phyloP scores from a whole-genome alignment of 495 filamentous ascomycete species.

The Penicillium dipodomyicola region DNA sequence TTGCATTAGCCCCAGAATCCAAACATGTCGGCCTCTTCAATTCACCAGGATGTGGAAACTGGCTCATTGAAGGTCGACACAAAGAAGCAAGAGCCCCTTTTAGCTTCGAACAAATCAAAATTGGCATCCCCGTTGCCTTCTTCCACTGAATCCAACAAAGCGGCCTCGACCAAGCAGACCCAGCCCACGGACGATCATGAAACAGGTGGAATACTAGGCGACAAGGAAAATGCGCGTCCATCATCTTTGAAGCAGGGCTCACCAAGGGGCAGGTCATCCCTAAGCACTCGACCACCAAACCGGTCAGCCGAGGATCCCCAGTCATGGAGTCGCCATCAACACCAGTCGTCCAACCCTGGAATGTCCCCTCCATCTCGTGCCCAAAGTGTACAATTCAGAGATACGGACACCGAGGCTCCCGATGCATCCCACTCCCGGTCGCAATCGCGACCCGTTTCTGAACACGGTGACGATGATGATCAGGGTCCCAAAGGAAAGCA shows the following conservation, averaged over 20 bases:
- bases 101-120: slow-evolving; percentile 25
- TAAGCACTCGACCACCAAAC: slow-evolving; percentile 31
- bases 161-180: slow-evolving; percentile 19
- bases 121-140: slow-evolving; percentile 37
- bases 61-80: slow-evolving; percentile 18
- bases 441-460: slow-evolving; percentile 40
- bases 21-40: slow-evolving; percentile 19
- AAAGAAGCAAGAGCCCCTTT: slow-evolving; percentile 26
- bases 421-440: slow-evolving; percentile 48
- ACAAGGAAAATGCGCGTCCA: slow-evolving; percentile 25
- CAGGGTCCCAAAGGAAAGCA: slow-evolving; percentile 53
- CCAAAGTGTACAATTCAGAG: slow-evolving; percentile 65
- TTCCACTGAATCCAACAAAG: slow-evolving; percentile 30
- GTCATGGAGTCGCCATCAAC: slow-evolving; percentile 22
- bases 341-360: slow-evolving; percentile 33
- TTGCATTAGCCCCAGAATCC: slow-evolving; percentile 29
- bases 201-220: slow-evolving; percentile 1
- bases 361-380: slow-evolving; percentile 47
- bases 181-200: slow-evolving; percentile 14
- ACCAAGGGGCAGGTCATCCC: slow-evolving; percentile 24
- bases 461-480: slow-evolving; percentile 53
- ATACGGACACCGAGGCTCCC: slow-evolving; percentile 46
- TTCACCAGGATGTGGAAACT: slow-evolving; percentile 26
- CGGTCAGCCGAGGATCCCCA: slow-evolving; percentile 26
- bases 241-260: slow-evolving; percentile 25